These are phyloP conservation scores for Penicillium fimorum DNA, from an alignment of 495 filamentous ascomycete genomes.

Conservation along the genomic window DNA sequence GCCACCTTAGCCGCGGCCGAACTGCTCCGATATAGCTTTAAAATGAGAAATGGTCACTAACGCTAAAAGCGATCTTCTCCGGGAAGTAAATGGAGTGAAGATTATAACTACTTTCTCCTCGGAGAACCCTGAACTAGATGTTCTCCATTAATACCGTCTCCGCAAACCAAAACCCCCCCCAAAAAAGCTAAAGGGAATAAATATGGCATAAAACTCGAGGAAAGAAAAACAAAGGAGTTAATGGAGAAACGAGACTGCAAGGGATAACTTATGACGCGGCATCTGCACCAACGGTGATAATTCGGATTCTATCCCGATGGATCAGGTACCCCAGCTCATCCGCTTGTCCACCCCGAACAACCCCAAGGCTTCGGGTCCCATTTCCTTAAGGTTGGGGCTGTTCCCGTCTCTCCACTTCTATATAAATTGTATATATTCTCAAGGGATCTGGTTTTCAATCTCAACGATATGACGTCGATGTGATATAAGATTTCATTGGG, in stretches of 20 bases:
- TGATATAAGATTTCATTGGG: no score
- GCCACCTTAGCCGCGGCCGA: slow-evolving; percentile 16
- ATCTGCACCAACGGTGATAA: neutral
- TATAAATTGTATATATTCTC: neutral
- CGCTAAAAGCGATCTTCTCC: slow-evolving; percentile 14
- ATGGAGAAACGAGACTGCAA: neutral
- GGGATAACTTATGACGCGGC: slow-evolving; percentile 10
- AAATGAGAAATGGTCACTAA: neutral
- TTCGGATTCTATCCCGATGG: neutral
- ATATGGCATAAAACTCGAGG: neutral
- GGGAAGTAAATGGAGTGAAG: slow-evolving; percentile 1
- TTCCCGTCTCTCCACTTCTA: slow-evolving; percentile 13
- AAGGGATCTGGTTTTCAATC: no score
- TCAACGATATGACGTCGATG: no score
- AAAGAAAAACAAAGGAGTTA: neutral
- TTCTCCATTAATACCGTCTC: slow-evolving; percentile 17
- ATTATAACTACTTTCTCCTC: neutral
- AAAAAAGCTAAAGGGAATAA: neutral
- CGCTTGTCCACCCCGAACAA: slow-evolving; percentile 9
- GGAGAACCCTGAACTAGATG: neutral
- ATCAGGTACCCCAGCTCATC: slow-evolving; percentile 6
- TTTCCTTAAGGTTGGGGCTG: slow-evolving; percentile 20
- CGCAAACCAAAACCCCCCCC: slow-evolving; percentile 7
- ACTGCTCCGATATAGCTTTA: slow-evolving; percentile 16
- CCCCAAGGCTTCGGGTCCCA: slow-evolving; percentile 12